phyloP scores from a whole-genome alignment of 352 stramenopile species.

The Globisporangium nunn region DNA sequence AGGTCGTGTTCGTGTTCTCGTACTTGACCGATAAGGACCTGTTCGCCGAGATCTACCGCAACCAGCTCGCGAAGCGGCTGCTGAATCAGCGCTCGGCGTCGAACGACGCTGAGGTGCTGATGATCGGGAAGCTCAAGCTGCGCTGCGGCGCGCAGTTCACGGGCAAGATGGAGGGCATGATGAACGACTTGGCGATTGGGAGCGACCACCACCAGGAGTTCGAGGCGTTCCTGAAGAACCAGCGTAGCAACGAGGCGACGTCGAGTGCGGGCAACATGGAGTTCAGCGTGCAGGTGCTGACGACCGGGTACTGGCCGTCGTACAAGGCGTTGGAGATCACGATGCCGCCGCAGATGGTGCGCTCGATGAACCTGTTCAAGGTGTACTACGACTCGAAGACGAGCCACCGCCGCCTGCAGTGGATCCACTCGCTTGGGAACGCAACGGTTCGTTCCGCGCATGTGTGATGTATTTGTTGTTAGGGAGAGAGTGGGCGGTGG shows the following conservation, averaged over 20 bases:
- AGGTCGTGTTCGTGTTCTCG: constrained; percentile 98
- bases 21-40: constrained; percentile 99
- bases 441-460: constrained; percentile 79
- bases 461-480: background rate
- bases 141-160: constrained; percentile 99
- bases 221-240: constrained; percentile 87
- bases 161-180: constrained; percentile 99
- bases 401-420: constrained; percentile 94
- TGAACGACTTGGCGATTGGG: constrained; percentile 97
- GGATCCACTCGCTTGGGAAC: constrained; percentile 96
- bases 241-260: constrained; percentile 55
- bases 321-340: constrained; percentile 96
- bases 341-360: constrained; percentile 90
- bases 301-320: constrained; percentile 97
- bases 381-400: constrained; percentile 91
- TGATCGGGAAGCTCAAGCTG: constrained; percentile 99
- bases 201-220: constrained; percentile 97
- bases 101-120: constrained; percentile 96
- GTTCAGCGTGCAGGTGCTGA: constrained; percentile 97
- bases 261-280: constrained; percentile 71
- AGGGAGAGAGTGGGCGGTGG: background rate
- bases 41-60: constrained; percentile 98
- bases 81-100: constrained; percentile 97
- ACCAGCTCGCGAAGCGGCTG: constrained; percentile 97
- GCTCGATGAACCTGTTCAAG: constrained; percentile 97